phyloP scores from a whole-genome alignment of 768 basidiomycete genomes.

The Lentinula aciculospora region DNA sequence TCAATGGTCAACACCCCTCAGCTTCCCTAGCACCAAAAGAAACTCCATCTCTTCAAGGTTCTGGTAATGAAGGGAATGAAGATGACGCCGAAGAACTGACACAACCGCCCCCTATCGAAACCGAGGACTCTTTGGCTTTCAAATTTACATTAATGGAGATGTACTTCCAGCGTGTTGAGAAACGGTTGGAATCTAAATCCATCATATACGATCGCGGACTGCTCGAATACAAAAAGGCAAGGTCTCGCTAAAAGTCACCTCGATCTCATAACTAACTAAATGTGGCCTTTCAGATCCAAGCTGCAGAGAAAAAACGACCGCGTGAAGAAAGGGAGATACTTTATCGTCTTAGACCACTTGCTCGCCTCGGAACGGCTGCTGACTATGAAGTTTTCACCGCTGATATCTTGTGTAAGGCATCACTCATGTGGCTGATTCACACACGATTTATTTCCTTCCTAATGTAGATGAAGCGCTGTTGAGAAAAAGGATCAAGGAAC shows the following conservation, averaged over 20 bases:
- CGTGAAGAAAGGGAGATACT: slow-evolving; percentile 91
- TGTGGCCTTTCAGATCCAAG: slow-evolving; percentile 64
- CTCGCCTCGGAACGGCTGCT: slow-evolving; percentile 82
- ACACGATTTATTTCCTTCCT: background rate
- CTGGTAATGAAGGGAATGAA: slow-evolving; percentile 47
- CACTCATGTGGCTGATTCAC: background rate
- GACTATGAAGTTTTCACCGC: slow-evolving; percentile 87
- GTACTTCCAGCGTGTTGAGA: slow-evolving; percentile 85
- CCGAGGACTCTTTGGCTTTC: slow-evolving; percentile 75
- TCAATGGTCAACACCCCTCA: slow-evolving; percentile 34
- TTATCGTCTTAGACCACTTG: slow-evolving; percentile 85
- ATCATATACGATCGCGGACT: slow-evolving; percentile 90
- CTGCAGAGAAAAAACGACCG: slow-evolving; percentile 83
- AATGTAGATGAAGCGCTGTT: slow-evolving; percentile 77
- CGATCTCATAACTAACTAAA: background rate
- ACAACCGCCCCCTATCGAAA: slow-evolving; percentile 78
- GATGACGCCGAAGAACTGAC: slow-evolving; percentile 62
- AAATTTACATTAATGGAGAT: slow-evolving; percentile 88
- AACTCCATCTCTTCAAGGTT: slow-evolving; percentile 18
- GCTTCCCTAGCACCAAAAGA: background rate
- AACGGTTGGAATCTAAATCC: slow-evolving; percentile 77
- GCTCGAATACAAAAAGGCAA: slow-evolving; percentile 90
- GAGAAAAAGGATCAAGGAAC: slow-evolving; percentile 82
- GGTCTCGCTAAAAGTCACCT: slow-evolving; percentile 12
- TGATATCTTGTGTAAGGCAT: slow-evolving; percentile 78